A percentile compares a stretch with the other conserved stretches of the same genome.
Evolutionary conservation across 352 stramenopile genomes (phyloP).

Genomic region (Phytophthora cactorum): DNA sequence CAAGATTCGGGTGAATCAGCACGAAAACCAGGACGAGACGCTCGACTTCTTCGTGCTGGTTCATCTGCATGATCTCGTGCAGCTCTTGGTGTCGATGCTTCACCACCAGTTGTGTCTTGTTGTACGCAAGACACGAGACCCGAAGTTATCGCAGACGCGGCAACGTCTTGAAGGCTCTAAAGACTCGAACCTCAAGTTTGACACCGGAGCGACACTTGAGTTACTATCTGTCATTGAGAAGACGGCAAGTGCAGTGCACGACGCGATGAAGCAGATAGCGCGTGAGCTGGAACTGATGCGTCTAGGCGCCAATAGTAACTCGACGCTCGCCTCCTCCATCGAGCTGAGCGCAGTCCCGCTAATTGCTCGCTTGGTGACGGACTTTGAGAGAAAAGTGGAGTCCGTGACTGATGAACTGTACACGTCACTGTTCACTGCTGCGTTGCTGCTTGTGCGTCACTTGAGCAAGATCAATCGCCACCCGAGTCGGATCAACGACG

Average conservation of each 20-base stretch:
- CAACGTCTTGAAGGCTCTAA: conserved; percentile 38
- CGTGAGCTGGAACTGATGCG: conserved; percentile 23
- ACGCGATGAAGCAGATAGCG: conserved; percentile 19
- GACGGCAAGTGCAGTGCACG: conserved; percentile 23
- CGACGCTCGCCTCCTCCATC: conserved; percentile 8
- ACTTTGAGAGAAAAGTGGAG: conserved; percentile 40
- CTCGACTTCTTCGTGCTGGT: conserved; percentile 62
- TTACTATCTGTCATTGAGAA: conserved; percentile 36
- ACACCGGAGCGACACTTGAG: conserved; percentile 27
- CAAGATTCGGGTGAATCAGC: conserved; percentile 36
- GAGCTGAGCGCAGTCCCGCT: conserved; percentile 26
- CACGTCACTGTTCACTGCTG: conserved; percentile 54
- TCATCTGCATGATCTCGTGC: conserved; percentile 55
- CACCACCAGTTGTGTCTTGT: conserved; percentile 72
- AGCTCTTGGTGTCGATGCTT: conserved; percentile 78
- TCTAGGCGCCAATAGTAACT: conserved; percentile 5
- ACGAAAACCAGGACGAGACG: conserved; percentile 36
- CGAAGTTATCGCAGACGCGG: conserved; percentile 61
- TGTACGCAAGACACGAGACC: conserved; percentile 63
- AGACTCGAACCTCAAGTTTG: conserved; percentile 30
- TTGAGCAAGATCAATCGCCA: conserved; percentile 34
- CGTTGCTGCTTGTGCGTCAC: conserved; percentile 61
- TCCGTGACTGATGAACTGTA: conserved; percentile 40
- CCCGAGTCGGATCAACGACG: neutral
- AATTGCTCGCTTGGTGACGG: conserved; percentile 35